Evolutionary conservation across 257 asterid genomes (phyloP).

Genomic region (Petrea volubilis): DNA sequence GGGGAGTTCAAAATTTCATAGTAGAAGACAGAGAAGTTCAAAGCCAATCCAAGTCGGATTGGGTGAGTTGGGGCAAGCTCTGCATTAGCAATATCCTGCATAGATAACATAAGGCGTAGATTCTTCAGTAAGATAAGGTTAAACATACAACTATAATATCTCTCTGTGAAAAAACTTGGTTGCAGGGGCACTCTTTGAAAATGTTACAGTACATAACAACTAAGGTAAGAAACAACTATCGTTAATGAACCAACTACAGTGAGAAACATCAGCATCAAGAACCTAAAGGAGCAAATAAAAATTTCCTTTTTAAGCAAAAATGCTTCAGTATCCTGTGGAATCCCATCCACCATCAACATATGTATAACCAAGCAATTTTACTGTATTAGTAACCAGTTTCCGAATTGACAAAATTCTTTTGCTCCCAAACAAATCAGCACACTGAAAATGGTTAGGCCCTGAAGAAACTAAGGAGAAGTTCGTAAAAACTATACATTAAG

Average conservation of each 20-base stretch:
- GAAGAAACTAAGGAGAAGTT: background rate
- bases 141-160: background rate
- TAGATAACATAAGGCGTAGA: background rate
- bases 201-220: too few species aligned
- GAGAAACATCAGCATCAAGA: background rate
- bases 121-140: background rate
- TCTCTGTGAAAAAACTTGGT: background rate
- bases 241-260: background rate
- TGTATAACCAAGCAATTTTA: background rate
- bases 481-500: background rate
- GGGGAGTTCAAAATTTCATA: slow-evolving; percentile 88
- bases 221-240: too few species aligned
- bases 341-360: background rate
- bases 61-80: slow-evolving; percentile 91
- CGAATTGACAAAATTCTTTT: background rate
- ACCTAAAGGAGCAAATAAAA: background rate
- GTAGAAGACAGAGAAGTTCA: slow-evolving; percentile 87
- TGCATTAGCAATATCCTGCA: slow-evolving; percentile 76
- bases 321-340: background rate
- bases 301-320: background rate
- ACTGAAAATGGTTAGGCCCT: background rate
- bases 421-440: background rate
- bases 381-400: background rate
- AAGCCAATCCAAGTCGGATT: slow-evolving; percentile 85
- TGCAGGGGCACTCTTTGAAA: too few species aligned